Evolutionary conservation across 2,329 filamentous ascomycete genomes (phyloP).

Genomic region (Fusarium transvaalense): DNA sequence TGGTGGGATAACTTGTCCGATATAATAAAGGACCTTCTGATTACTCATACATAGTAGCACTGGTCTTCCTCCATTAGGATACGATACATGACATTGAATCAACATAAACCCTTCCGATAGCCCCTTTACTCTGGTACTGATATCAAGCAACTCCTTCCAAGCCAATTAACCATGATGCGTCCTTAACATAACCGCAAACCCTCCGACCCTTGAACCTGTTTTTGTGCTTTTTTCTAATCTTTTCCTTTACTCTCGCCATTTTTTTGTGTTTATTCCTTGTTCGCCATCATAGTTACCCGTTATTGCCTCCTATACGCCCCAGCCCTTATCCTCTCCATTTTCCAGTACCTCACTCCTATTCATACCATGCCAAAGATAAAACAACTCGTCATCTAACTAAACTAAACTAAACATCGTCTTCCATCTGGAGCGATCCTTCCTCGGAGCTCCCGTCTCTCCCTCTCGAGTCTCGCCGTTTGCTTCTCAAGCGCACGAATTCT

Average conservation of each 20-base stretch:
- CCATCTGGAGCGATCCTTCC: constrained; percentile 33
- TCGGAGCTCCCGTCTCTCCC: constrained; percentile 53
- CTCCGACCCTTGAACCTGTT: constrained; percentile 1
- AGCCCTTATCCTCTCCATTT: constrained; percentile 15
- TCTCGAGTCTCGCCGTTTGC: constrained; percentile 54
- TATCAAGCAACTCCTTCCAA: constrained; percentile 27
- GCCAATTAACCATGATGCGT: constrained; percentile 16
- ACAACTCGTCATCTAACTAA: constrained; percentile 5
- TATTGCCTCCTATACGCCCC: constrained; percentile 23
- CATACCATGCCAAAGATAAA: constrained; percentile 9
- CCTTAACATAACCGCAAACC: constrained; percentile 4
- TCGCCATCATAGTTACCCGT: constrained; percentile 25
- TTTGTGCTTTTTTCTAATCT: constrained; percentile 3
- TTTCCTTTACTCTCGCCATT: not conserved
- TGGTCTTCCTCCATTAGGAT: not conserved
- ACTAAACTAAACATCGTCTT: constrained; percentile 21
- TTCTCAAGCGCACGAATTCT: constrained; percentile 57
- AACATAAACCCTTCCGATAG: constrained; percentile 6
- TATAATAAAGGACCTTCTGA: not conserved
- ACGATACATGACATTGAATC: not conserved
- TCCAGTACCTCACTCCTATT: constrained; percentile 5
- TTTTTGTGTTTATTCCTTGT: constrained; percentile 29
- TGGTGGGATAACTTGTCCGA: not conserved
- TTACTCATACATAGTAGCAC: not conserved
- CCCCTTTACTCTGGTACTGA: constrained; percentile 11